Evolutionary conservation across 2,329 filamentous ascomycete genomes (phyloP), one percentile per base, ranked within the genome.

Genomic region (Aspergillus hiratsukae): DNA sequence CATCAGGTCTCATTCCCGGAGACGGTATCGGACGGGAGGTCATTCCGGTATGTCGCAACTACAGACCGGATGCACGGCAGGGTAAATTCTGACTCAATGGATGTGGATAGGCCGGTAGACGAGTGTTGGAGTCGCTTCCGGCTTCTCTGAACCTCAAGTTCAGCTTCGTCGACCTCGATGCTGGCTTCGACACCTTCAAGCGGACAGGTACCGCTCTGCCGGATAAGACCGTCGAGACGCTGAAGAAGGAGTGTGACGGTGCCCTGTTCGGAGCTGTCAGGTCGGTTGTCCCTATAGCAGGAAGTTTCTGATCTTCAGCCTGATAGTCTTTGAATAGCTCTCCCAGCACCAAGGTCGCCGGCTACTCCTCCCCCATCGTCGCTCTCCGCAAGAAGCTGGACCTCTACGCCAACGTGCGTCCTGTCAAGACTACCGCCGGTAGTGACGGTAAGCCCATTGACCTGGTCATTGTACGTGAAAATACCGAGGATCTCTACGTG

Each of bases 21-120:
- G 94, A 99, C 79, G 94, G 94, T 77, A 99, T 99, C 78, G 94
- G 94, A 78, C 90, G 90, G 73, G 94, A 99, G 79, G 94, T 99
- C 75, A 97, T 99, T 76, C 94, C 94, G 64, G 89, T 80, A 71
- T 57, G 71, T 60, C 55, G 52, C 57, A 57, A 51, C 56, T 31
- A 46, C 31, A 51, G 45, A 51, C 46, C 35, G 49, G 48, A 55
- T 28, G 28, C 19, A 8, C 29, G 35, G 48, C 19, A n/a, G 52
- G 19, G 28, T 29, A 50, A n/a, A 52, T 49, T 35, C 54, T 63
- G 53, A 66, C 48, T 19, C 52, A 52, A 54, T 57, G 59, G 53
- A 45, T 53, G 28, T 17, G 46, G 50, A 58, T 48, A 80, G 78
- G 84, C 94, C 54, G 94, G 93, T 52, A 90, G 91, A 68, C 88